Percentiles rank a stretch among this genome's conserved stretches.
Evolutionary conservation across 140 eudicot genomes (phyloP).

Genomic region (Stevia rebaudiana): DNA sequence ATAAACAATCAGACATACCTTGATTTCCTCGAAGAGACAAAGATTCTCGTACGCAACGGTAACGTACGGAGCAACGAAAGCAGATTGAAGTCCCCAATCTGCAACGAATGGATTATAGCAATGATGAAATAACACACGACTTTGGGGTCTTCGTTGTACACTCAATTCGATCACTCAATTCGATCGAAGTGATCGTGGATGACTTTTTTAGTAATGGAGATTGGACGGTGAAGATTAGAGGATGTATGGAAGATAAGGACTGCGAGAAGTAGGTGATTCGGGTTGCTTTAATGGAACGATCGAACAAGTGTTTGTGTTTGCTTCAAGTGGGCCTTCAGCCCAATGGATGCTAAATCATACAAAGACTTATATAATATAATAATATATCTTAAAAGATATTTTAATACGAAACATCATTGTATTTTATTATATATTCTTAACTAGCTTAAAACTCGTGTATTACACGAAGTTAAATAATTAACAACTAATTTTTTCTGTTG

Average conservation of each 20-base stretch:
- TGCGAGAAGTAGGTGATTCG: slow-evolving; percentile 17
- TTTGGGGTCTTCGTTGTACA: not conserved
- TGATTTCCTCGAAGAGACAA: slow-evolving; percentile 11
- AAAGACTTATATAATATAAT: too few species aligned
- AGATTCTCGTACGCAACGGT: slow-evolving; percentile 17
- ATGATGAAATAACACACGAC: slow-evolving; percentile 20
- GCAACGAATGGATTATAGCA: slow-evolving; percentile 28
- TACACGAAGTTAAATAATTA: too few species aligned
- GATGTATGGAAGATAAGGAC: not conserved
- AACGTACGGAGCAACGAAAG: slow-evolving; percentile 16
- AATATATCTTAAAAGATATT: too few species aligned
- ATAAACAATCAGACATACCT: slow-evolving; percentile 12
- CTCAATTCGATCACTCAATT: slow-evolving; percentile 6
- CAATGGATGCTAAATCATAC: not conserved
- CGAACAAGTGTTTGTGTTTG: not conserved
- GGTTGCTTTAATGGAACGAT: slow-evolving; percentile 5
- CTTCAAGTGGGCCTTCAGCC: slow-evolving; percentile 3
- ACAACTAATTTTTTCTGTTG: too few species aligned
- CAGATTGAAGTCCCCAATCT: slow-evolving; percentile 27
- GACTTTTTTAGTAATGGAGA: not conserved
- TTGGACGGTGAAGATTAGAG: slow-evolving; percentile 20
- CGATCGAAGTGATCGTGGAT: slow-evolving; percentile 9
- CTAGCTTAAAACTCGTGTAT: too few species aligned
- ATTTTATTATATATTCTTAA: too few species aligned
- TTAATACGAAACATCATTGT: too few species aligned